A percentile compares a stretch with the other conserved stretches of the same genome.
Conservation (phyloP, 306 rosid genomes). For the Lotus japonicus region DNA sequence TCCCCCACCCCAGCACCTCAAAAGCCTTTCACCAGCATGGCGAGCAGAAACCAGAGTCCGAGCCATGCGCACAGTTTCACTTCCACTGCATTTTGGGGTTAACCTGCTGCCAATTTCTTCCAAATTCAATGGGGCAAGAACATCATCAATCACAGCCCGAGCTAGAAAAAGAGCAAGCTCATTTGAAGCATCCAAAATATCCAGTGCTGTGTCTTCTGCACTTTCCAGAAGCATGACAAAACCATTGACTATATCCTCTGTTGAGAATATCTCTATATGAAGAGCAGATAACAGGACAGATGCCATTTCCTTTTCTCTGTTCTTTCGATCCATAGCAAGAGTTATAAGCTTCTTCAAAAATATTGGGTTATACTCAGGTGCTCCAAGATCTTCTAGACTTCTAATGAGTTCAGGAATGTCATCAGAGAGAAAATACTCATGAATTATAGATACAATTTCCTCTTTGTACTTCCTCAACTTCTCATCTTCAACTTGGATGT, state of each 20-base stretch:
- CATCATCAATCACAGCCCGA: slow-evolving; percentile 95
- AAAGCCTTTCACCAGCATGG: slow-evolving; percentile 93
- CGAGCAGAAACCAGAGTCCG: slow-evolving; percentile 79
- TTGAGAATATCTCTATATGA: slow-evolving; percentile 88
- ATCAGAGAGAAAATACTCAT: slow-evolving; percentile 88
- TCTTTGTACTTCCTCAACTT: slow-evolving; percentile 64
- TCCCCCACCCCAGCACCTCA: slow-evolving; percentile 99
- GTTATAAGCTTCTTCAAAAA: slow-evolving; percentile 91
- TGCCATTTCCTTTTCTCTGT: slow-evolving; percentile 99
- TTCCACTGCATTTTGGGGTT: slow-evolving; percentile 60
- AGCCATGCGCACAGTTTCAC: slow-evolving; percentile 81
- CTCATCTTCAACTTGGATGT: slow-evolving; percentile 48
- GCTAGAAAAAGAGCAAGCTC: slow-evolving; percentile 92
- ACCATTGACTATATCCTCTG: slow-evolving; percentile 86
- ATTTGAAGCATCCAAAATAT: slow-evolving; percentile 92
- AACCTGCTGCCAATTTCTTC: slow-evolving; percentile 77
- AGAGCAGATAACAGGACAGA: slow-evolving; percentile 94
- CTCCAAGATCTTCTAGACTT: slow-evolving; percentile 83
- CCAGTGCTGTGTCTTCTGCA: slow-evolving; percentile 92
- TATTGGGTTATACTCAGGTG: slow-evolving; percentile 71
- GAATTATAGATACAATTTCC: slow-evolving; percentile 82
- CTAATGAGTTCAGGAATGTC: slow-evolving; percentile 93
- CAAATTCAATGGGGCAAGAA: slow-evolving; percentile 80
- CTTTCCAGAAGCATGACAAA: slow-evolving; percentile 82
- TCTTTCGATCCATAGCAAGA: slow-evolving; percentile 93